Base-by-base conservation (phyloP, 306 rosid genomes). In the Neltuma alba region DNA sequence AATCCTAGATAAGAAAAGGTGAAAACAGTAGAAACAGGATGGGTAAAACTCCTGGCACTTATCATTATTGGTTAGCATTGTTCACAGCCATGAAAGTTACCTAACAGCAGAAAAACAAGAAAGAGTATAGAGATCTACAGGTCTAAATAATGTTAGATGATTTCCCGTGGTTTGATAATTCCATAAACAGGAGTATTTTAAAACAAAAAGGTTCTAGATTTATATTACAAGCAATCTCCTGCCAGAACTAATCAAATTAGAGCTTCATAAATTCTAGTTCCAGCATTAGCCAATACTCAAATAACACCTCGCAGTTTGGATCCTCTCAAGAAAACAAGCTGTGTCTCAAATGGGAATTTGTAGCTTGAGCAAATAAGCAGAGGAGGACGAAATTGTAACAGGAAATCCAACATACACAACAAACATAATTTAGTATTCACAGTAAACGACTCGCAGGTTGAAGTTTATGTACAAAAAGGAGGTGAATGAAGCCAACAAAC, bases 401-500 rank as follows among this genome's bases (percentile, higher is more conserved):
- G 77, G 27, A 76, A 82, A 57, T 68, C 67, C 84, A 81, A 70
- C 66, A 72, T 13, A 27, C 72, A 25, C 38, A 76, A 60, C 67
- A 70, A 79, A 66, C 57, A 67, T 31, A 14, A 74, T 44, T 69
- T 73, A 70, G 78, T 7, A 30, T 58, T 38, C 28, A 75, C 48
- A 63, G 11, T 27, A 57, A 78, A 20, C 9, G 36, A 66, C 41
- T 44, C 4, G 23, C 2, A 15, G 77, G 13, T 12, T 54, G 23
- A 72, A 42, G 75, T 61, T 25, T 61, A 68, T 25, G 10, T 47
- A 52, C 34, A 37, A 72, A 54, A 75, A 36, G 30, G 7, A 10
- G 10, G 20, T n/a, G 57, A 63, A 42, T 25, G 69, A 84, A 81
- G 34, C 23, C 37, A 75, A 87, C 89, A 65, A 80, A 96, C 99